Evolutionary conservation across 2,329 filamentous ascomycete genomes (phyloP), one percentile per base, ranked within the genome.

Genomic region (Celoporthe dispersa): DNA sequence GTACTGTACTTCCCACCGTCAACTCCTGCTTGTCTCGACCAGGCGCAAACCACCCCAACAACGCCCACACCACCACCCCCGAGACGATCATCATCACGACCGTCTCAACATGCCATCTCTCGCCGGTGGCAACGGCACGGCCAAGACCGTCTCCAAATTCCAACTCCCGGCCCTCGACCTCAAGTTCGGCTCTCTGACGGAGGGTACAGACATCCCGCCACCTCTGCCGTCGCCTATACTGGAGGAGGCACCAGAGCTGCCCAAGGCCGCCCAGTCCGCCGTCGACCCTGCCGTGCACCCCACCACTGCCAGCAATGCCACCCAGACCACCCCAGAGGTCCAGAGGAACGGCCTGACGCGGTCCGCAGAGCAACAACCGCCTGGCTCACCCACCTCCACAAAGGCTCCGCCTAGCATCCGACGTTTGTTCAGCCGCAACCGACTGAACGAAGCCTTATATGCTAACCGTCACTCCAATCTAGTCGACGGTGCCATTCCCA

Each of bases 161-260:
- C 85, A 89, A 79, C 83, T 90, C 70, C 87, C 87, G 11, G 84
- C 83, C 62, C 82, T 90, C 71, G 81, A 89, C 73, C 83, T 90
- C 80, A 84, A 88, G 73, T 88, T 89, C 74, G 83, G 84, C 70
- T 87, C 84, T 62, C 81, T 90, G 76, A 89, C 87, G 59, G 87
- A 89, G 55, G 87, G 87, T 67, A 90, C 87, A 77, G 76, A 87
- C 75, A 90, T 90, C 73, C 87, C 87, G 59, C 85, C 87, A 39
- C 87, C 87, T 33, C 81, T 81, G 62, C 86, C 86, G 25, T 89
- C 87, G 63, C 87, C 87, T 62, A 78, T 84, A 67, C 79, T 82
- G 74, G 84, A 86, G 76, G 81, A 82, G 55, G 81, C 81, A 60
- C 81, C 82, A 31, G 64, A 61, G 68, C 83, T 82, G 71, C 82